Evolutionary conservation across 1,284 basidiomycete species (phyloP).

Genomic region (Phylloboletellus chloephorus): DNA sequence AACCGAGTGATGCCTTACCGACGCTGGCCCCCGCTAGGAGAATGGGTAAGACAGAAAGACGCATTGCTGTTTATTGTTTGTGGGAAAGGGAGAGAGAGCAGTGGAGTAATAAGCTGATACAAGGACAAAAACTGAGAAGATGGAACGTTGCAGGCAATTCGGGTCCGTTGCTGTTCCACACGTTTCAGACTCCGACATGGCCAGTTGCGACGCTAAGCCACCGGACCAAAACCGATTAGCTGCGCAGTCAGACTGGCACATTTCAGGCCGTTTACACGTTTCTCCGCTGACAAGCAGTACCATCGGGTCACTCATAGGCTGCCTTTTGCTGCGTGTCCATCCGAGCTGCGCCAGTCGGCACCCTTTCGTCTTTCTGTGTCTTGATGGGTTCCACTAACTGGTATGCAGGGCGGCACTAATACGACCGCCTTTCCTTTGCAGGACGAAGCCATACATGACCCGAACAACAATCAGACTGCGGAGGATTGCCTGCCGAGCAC

Average conservation of each 20-base stretch:
- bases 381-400: too few species aligned
- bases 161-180: constrained; percentile 7
- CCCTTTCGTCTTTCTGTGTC: too few species aligned
- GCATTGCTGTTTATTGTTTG: constrained; percentile 14
- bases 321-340: too few species aligned
- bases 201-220: neutral
- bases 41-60: constrained; percentile 26
- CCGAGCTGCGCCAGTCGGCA: too few species aligned
- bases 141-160: constrained; percentile 4
- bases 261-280: neutral
- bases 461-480: constrained; percentile 16
- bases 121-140: neutral
- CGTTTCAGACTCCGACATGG: constrained; percentile 23
- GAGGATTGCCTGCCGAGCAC: constrained; percentile 24
- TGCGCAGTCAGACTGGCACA: neutral
- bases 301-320: too few species aligned
- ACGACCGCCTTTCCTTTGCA: neutral
- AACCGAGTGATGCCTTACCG: constrained; percentile 17
- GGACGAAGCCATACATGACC: neutral
- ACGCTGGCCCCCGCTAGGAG: constrained; percentile 24
- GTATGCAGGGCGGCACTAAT: too few species aligned
- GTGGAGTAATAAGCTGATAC: neutral
- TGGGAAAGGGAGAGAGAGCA: constrained; percentile 3
- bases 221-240: neutral
- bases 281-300: neutral